These are phyloP conservation scores for Cordyceps javanica DNA, from an alignment of 2,329 filamentous ascomycete species.

Conservation along the genomic window DNA sequence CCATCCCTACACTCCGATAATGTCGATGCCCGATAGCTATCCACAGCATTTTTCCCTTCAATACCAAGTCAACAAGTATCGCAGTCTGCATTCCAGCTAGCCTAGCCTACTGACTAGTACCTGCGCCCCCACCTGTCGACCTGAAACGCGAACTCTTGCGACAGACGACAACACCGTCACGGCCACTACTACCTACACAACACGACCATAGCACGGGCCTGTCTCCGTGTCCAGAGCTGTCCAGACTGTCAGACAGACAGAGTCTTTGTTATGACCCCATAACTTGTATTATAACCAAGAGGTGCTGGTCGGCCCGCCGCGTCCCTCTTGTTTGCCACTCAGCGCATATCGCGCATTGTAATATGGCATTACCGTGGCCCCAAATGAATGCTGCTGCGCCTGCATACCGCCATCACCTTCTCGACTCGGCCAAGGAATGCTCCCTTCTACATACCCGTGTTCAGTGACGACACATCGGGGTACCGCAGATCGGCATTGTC, in stretches of 20 bases:
- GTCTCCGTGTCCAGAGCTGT: neutral
- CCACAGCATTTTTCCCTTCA: neutral
- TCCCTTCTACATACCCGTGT: neutral
- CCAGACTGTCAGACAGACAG: no score
- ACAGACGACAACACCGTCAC: neutral
- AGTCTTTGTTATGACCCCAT: neutral
- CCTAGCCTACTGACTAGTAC: neutral
- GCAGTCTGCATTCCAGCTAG: no score
- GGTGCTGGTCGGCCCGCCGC: neutral
- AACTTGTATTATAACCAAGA: neutral
- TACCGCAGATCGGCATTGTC: constrained; percentile 87
- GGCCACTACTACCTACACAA: neutral
- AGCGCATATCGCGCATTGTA: neutral
- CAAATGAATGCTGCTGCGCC: neutral
- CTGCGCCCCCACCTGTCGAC: neutral
- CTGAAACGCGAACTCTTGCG: constrained; percentile 1
- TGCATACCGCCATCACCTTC: neutral
- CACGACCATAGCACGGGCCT: neutral
- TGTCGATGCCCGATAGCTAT: neutral
- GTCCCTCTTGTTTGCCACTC: neutral
- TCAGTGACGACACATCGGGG: constrained; percentile 55
- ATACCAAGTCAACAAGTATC: no score
- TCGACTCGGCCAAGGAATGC: neutral
- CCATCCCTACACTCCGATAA: neutral
- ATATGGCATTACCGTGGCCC: neutral